Evolutionary conservation across 805 yeast species (phyloP), one percentile per base, ranked within the genome.

Genomic region (Saturnispora silvae): DNA sequence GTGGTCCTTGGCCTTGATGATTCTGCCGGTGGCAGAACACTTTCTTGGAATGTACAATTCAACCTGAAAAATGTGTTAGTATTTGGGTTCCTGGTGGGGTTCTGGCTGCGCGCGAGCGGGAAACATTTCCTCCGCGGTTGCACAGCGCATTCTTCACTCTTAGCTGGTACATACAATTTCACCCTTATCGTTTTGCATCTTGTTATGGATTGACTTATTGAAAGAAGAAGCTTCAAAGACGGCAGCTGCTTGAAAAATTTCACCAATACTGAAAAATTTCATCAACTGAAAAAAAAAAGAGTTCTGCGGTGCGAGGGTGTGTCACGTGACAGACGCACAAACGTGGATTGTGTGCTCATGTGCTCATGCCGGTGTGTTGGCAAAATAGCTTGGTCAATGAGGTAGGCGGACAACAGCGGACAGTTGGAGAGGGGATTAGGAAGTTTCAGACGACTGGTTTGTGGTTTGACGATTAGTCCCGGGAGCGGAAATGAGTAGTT

Each of bases 11-110:
- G 98, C 87, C 78, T 85, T 86, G 81, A 92, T 87, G 75, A 92
- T 86, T 78, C 96, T 86, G 95, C 86, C 87, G 73, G 98, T 86
- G 65, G 98, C 98, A 73, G 98, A 92, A 80, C 98, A 92, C 78
- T 92, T 92, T 81, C 98, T 85, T 77, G 98, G 98, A 72, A 89
- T 94, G 94, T 92, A 92, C 73, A 92, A 86, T 81, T 92, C 98
- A 72, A 92, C 96, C 96, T 84, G 57, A 43, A 57, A 56, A 31
- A 17, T 11, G 25, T 32, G 50, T 44, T 42, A 45, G 49, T 42
- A 45, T 27, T 5, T 11, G n/a, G 9, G 28, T 6, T 26, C 15
- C n/a, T 8, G 11, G 25, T 23, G 25, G 8, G 8, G 8, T 23
- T 8, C 11, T 23, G 25, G 25, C 11, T n/a, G n/a, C n/a, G n/a